phyloP scores from a whole-genome alignment of 2,329 filamentous ascomycete genomes.

The Apiospora hydei region DNA sequence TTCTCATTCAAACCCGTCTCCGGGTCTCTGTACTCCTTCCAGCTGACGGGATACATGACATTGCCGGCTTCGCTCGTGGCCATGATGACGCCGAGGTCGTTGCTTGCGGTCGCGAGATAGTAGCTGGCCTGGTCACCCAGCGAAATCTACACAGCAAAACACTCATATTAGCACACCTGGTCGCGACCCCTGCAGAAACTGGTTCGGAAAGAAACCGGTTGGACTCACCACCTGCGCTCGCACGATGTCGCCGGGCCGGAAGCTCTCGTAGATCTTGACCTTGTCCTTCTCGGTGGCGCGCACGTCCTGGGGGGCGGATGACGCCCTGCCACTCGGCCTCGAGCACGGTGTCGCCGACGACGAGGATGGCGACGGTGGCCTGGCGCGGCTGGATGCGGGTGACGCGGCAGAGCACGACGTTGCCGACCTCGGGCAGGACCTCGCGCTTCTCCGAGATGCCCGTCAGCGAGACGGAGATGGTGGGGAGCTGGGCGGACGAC shows the following conservation, averaged over 20 bases:
- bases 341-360: conserved; percentile 75
- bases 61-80: conserved; percentile 87
- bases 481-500: conserved; percentile 53
- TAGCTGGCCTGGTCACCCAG: conserved; percentile 94
- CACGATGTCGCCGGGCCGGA: conserved; percentile 91
- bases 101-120: conserved; percentile 90
- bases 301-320: conserved; percentile 88
- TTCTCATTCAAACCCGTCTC: conserved; percentile 78
- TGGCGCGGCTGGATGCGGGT: conserved; percentile 86
- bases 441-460: conserved; percentile 62
- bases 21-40: conserved; percentile 92
- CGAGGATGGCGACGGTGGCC: conserved; percentile 84
- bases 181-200: not conserved
- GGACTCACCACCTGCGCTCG: conserved; percentile 77
- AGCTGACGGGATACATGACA: conserved; percentile 90
- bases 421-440: conserved; percentile 81
- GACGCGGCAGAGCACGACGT: conserved; percentile 83
- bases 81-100: conserved; percentile 93
- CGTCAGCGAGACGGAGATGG: conserved; percentile 62
- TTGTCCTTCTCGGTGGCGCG: conserved; percentile 95
- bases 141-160: conserved; percentile 67
- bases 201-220: not conserved
- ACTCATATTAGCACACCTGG: not conserved
- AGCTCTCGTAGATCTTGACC: conserved; percentile 88
- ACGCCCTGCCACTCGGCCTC: conserved; percentile 85